Conservation (phyloP, 495 filamentous ascomycete genomes). For the Cercophora sp. region DNA sequence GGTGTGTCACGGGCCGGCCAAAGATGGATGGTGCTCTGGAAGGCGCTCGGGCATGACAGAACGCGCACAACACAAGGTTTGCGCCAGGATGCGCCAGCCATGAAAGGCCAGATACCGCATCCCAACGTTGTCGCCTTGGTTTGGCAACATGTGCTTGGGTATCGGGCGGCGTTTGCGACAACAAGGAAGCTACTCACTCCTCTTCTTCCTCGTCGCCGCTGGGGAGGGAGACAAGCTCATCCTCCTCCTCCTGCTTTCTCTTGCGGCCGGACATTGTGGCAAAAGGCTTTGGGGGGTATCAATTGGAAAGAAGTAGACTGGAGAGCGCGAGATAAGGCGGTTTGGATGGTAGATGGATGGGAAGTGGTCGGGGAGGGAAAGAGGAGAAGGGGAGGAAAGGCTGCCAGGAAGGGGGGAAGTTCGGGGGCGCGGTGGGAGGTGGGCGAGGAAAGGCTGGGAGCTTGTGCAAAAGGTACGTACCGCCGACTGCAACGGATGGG, state of each 20-base stretch:
- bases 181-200: constrained; percentile 39
- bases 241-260: constrained; percentile 49
- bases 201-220: constrained; percentile 50
- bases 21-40: too few species aligned
- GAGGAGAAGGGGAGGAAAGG: constrained; percentile 25
- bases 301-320: constrained; percentile 23
- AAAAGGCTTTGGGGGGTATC: constrained; percentile 14
- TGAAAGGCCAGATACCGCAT: neutral
- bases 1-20: too few species aligned
- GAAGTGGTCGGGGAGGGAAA: constrained; percentile 19
- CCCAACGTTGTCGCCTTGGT: constrained; percentile 21
- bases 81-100: constrained; percentile 25
- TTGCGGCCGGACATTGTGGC: constrained; percentile 42
- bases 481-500: too few species aligned
- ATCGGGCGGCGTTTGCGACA: constrained; percentile 11
- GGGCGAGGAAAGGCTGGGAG: constrained; percentile 32
- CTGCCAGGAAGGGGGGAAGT: constrained; percentile 34
- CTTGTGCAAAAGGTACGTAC: constrained; percentile 30
- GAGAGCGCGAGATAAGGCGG: constrained; percentile 14
- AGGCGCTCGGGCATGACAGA: too few species aligned
- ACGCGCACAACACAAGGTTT: too few species aligned
- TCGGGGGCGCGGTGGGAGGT: constrained; percentile 36
- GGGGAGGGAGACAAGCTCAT: constrained; percentile 51
- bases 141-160: constrained; percentile 9
- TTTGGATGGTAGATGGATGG: constrained; percentile 18